Evolutionary conservation across 202 grass and related monocot genomes (phyloP), one percentile per base, ranked within the genome.

Genomic region (Cymbopogon flexuosus): DNA sequence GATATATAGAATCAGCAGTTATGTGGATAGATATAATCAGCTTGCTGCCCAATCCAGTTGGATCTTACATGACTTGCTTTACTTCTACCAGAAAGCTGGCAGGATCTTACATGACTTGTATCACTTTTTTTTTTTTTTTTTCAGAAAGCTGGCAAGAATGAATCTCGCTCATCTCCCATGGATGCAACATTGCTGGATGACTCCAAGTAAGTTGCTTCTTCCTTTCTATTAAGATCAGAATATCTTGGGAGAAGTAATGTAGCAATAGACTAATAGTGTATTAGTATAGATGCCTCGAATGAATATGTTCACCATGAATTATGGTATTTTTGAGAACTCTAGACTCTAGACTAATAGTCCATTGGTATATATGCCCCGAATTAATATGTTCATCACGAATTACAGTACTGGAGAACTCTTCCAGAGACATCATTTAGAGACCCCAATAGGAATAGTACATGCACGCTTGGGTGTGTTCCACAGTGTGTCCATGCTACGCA

Each of bases 101-200:
- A 91, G 85, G 39, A 63, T 85, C 56, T 77, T 21, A 89, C 42
- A 37, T 68, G 24, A 6, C 79, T 62, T 85, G 43, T 80, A n/a
- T n/a, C n/a, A n/a, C n/a, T n/a, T n/a, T n/a, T 78, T 35, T 47
- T 27, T 27, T 27, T 27, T 27, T 27, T 27, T 2, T 2, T 63
- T 43, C 81, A 91, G 89, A 84, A 79, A 78, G 9, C n/a, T 59
- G 81, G 65, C 56, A 91, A 88, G 39, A 63, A 45, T 1, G 77
- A 81, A 6, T 11, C 78, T 63, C 81, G 42, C 52, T 18, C 77
- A 11, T 22, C 60, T 82, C 35, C 77, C 15, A 73, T 80, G 61
- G 81, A 91, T 36, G 35, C 67, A 64, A 8, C 78, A 41, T 70
- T 79, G 73, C 67, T 81, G 1, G 72, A 87, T 35, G 85, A 85